Evolutionary conservation across 2,329 filamentous ascomycete species (phyloP).

Genomic region (Ceratocystis harringtonii): DNA sequence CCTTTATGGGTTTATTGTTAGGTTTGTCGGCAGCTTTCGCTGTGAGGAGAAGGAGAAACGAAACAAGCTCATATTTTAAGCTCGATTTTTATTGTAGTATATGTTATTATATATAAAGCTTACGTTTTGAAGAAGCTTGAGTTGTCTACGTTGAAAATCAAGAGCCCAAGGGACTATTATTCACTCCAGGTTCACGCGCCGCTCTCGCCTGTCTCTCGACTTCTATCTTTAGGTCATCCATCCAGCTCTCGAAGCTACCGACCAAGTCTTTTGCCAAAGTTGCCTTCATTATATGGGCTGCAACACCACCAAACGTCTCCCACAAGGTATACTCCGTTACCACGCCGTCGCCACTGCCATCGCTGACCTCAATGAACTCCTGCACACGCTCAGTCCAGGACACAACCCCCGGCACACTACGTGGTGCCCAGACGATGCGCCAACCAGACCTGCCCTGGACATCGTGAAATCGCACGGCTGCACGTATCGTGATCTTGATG

Average conservation of each 20-base stretch:
- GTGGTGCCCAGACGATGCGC: slow-evolving; percentile 28
- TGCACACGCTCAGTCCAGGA: slow-evolving; percentile 30
- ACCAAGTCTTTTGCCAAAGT: slow-evolving; percentile 24
- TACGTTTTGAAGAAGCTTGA: too few relatives aligned
- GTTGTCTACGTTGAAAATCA: too few relatives aligned
- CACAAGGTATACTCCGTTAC: slow-evolving; percentile 28
- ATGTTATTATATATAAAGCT: too few relatives aligned
- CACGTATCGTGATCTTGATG: slow-evolving; percentile 11
- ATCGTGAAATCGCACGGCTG: slow-evolving; percentile 24
- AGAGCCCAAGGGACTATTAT: too few relatives aligned
- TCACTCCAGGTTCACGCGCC: too few relatives aligned
- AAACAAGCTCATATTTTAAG: background rate
- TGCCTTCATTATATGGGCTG: slow-evolving; percentile 25
- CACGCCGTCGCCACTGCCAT: slow-evolving; percentile 17
- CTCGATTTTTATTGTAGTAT: too few relatives aligned
- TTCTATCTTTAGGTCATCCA: slow-evolving; percentile 26
- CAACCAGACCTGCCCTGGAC: slow-evolving; percentile 24
- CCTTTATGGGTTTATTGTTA: background rate
- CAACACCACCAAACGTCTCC: slow-evolving; percentile 32
- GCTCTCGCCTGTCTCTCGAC: background rate
- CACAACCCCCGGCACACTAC: slow-evolving; percentile 21
- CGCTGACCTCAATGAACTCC: slow-evolving; percentile 25
- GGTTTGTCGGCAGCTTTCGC: background rate
- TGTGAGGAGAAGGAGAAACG: background rate
- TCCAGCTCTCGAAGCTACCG: slow-evolving; percentile 28